Evolutionary conservation across 352 stramenopile genomes (phyloP).

Genomic region (Blastocystis sp.): DNA sequence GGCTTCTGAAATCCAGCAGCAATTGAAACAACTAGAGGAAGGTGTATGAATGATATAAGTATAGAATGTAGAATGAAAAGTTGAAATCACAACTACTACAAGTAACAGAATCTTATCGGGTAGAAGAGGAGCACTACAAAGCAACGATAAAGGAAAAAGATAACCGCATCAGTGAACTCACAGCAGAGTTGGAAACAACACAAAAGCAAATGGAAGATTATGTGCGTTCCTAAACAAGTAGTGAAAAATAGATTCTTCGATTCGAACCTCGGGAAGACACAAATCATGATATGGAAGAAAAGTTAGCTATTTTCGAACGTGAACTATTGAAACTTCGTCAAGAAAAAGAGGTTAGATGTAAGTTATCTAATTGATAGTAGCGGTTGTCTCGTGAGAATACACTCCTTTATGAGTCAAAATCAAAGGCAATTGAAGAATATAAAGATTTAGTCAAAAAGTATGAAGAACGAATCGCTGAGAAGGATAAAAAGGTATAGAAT

Average conservation of each 20-base stretch:
- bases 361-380: background rate
- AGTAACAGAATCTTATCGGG: background rate
- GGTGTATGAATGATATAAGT: background rate
- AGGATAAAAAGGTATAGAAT: background rate
- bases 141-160: background rate
- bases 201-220: constrained; percentile 38
- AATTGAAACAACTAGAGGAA: constrained; percentile 3
- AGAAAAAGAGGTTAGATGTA: background rate
- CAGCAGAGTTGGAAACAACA: background rate
- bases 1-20: background rate
- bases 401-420: background rate
- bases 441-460: background rate
- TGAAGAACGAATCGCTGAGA: background rate
- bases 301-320: background rate
- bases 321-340: constrained; percentile 4
- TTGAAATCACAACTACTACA: background rate
- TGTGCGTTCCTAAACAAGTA: background rate
- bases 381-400: background rate
- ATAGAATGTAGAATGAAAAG: background rate
- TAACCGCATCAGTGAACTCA: background rate
- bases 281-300: background rate
- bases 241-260: background rate
- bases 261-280: background rate
- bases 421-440: background rate
- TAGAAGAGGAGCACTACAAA: background rate